These are phyloP conservation scores for Lyophyllum atratum DNA, from an alignment of 768 basidiomycete genomes.

Conservation along the genomic window DNA sequence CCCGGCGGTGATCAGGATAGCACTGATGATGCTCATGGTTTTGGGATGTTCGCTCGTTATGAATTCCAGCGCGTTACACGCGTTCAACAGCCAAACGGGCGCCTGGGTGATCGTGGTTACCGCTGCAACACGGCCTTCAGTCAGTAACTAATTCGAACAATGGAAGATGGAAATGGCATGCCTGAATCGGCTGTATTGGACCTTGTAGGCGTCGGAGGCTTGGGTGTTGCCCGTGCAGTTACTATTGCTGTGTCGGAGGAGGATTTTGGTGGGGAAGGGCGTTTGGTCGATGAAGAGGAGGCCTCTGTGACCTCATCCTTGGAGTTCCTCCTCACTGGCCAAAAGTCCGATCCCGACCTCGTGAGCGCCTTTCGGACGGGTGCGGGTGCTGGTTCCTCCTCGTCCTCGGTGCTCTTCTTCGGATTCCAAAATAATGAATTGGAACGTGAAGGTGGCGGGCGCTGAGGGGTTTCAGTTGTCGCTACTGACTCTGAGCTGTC, in stretches of 20 bases:
- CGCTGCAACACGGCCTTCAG: conserved; percentile 16
- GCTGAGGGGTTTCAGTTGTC: conserved; percentile 8
- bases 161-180: conserved; percentile 11
- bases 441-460: conserved; percentile 13
- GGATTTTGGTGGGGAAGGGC: conserved; percentile 27
- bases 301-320: conserved; percentile 27
- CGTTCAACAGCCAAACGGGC: conserved; percentile 77
- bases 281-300: conserved; percentile 15
- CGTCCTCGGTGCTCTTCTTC: conserved; percentile 13
- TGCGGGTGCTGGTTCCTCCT: conserved; percentile 7
- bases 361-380: conserved; percentile 10
- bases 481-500: conserved; percentile 32
- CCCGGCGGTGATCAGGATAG: conserved; percentile 78
- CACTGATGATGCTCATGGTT: conserved; percentile 70
- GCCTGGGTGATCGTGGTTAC: conserved; percentile 56
- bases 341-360: conserved; percentile 23
- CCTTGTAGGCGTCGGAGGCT: conserved; percentile 13
- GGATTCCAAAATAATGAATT: conserved; percentile 3
- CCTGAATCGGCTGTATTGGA: conserved; percentile 20
- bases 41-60: conserved; percentile 77
- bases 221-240: conserved; percentile 3
- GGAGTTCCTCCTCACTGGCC: conserved; percentile 19
- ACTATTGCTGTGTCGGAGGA: conserved; percentile 25
- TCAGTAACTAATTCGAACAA: background rate
- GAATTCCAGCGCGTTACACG: conserved; percentile 73